Evolutionary conservation across 805 yeast species (phyloP).

Genomic region (Kazachstania viticola): DNA sequence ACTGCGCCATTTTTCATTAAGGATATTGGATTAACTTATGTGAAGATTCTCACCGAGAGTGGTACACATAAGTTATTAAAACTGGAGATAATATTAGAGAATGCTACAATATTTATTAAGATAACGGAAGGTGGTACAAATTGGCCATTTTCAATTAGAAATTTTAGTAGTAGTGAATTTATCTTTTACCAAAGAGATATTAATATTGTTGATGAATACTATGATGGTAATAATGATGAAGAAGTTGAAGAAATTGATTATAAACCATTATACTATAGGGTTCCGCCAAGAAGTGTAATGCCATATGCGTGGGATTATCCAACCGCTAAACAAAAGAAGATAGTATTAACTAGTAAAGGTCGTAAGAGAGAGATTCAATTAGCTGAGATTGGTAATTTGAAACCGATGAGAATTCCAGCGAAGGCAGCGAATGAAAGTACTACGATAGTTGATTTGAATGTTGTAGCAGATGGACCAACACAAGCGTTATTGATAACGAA

Average conservation of each 20-base stretch:
- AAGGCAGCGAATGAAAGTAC: conserved; percentile 28
- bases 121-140: conserved; percentile 56
- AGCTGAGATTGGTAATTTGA: conserved; percentile 85
- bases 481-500: conserved; percentile 78
- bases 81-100: conserved; percentile 65
- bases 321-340: conserved; percentile 73
- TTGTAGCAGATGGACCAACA: conserved; percentile 92
- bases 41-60: conserved; percentile 56
- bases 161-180: conserved; percentile 81
- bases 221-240: conserved; percentile 49
- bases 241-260: conserved; percentile 46
- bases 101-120: conserved; percentile 70
- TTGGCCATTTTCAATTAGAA: conserved; percentile 92
- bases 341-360: conserved; percentile 60
- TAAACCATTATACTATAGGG: conserved; percentile 65
- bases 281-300: conserved; percentile 90
- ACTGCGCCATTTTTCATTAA: conserved; percentile 79
- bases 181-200: conserved; percentile 83
- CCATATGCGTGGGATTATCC: conserved; percentile 98
- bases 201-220: conserved; percentile 23
- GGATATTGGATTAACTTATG: conserved; percentile 71
- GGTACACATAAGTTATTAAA: conserved; percentile 60
- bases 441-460: conserved; percentile 71
- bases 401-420: conserved; percentile 69
- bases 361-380: conserved; percentile 70